Base-by-base conservation (phyloP, 2,329 filamentous ascomycete species). In the Venturia nashicola region DNA sequence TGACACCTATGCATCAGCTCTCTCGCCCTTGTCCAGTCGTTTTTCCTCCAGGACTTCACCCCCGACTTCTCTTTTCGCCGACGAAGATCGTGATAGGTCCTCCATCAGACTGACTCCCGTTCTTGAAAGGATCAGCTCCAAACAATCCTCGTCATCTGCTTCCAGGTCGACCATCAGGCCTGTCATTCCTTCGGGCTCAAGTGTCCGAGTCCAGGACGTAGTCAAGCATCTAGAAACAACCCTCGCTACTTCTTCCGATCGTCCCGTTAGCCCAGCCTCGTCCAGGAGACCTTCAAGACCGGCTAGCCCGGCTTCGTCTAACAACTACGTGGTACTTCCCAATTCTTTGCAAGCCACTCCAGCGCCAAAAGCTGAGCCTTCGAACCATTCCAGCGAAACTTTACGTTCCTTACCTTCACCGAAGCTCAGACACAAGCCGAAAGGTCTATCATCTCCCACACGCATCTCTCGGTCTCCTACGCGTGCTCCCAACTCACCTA, bases 21-120 rank as follows among this genome's bases (percentile, higher is more conserved):
- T 74, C 63, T 71, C 74, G 44, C 71, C 74, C 61, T 72, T 70
- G 59, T 75, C 73, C 66, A 70, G 70, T 66, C 69, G 74, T 62
- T 75, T 73, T 67, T 76, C 74, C 20, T 72, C 74, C 65, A 71
- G 68, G 65, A 75, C 70, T 68, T 76, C 74, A 65, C 70, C 74
- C 69, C 72, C 73, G 66, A 72, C 72, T 20, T 75, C 74, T 32
- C 72, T 72, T 23, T 66, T 55, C n/a, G 61, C 46, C n/a, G 46
- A 54, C 34, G 51, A 51, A 20, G 36, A 51, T 32, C 36, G 40
- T 51, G 40, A 57, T 16, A 39, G 42, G 46, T 20, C 42, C 7
- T 39, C 46, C 9, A 57, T 12, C 20, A 46, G 39, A n/a, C 40
- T 64, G 54, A 57, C 46, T 1, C 57, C 62, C 20, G 62, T 61